Conservation (phyloP, 768 basidiomycete species). For the Boletus patriciae region DNA sequence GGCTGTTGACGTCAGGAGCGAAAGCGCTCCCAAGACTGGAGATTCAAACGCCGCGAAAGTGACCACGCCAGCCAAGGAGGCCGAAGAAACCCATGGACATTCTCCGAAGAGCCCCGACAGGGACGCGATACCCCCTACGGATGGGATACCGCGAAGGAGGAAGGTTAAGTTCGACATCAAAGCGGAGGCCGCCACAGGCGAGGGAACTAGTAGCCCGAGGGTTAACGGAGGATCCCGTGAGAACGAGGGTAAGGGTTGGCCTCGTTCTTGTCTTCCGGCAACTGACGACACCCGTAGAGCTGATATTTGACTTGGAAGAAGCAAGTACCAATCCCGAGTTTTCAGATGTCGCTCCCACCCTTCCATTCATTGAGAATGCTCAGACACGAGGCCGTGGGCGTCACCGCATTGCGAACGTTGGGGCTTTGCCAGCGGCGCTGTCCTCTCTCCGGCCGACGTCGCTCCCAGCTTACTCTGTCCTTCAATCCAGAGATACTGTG, state of each 20-base stretch:
- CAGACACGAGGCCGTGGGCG: slow-evolving; percentile 28
- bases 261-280: not conserved
- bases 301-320: slow-evolving; percentile 73
- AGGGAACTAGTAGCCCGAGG: slow-evolving; percentile 36
- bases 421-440: slow-evolving; percentile 56
- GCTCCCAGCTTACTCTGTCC: slow-evolving; percentile 63
- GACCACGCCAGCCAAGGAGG: slow-evolving; percentile 8
- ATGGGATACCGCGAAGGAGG: slow-evolving; percentile 47
- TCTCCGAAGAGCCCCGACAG: slow-evolving; percentile 20
- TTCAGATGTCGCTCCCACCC: slow-evolving; percentile 35
- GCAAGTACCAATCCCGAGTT: slow-evolving; percentile 38
- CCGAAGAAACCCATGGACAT: slow-evolving; percentile 11
- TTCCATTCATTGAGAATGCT: slow-evolving; percentile 36
- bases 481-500: slow-evolving; percentile 34
- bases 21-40: slow-evolving; percentile 10
- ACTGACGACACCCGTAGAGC: slow-evolving; percentile 40
- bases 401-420: slow-evolving; percentile 30
- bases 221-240: slow-evolving; percentile 35
- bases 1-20: slow-evolving; percentile 3
- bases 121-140: slow-evolving; percentile 28
- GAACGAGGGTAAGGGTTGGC: slow-evolving; percentile 45
- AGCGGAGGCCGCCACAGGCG: slow-evolving; percentile 52
- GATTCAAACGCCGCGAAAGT: slow-evolving; percentile 14
- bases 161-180: slow-evolving; percentile 75
- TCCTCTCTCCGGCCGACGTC: slow-evolving; percentile 64